A percentile compares a stretch with the other conserved stretches of the same genome.
These are phyloP conservation scores for Ganoderma multipileum DNA, from an alignment of 1,284 basidiomycete genomes.

Conservation along the genomic window DNA sequence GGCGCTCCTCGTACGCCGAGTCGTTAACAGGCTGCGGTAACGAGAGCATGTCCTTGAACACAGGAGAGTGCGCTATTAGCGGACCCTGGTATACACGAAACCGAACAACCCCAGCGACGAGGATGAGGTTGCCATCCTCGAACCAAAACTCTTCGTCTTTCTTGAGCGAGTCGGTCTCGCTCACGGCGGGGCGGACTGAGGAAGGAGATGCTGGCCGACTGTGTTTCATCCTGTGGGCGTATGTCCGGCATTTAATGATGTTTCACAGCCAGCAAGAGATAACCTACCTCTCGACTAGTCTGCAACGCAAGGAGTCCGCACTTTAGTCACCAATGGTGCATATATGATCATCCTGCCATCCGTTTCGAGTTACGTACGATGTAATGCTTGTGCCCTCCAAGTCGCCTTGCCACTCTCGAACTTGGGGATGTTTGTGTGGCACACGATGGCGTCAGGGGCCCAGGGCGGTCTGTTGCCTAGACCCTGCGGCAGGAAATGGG, in stretches of 20 bases:
- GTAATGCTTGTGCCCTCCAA: neutral
- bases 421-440: neutral
- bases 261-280: too few relatives aligned
- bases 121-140: conserved; percentile 19
- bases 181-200: neutral
- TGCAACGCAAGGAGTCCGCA: neutral
- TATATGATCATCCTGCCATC: neutral
- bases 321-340: neutral
- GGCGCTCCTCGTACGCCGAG: neutral
- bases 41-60: conserved; percentile 24
- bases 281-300: too few relatives aligned
- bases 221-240: neutral
- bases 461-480: neutral
- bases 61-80: conserved; percentile 14
- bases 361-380: neutral
- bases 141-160: conserved; percentile 21
- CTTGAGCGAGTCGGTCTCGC: neutral
- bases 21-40: conserved; percentile 15
- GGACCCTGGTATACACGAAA: conserved; percentile 23
- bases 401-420: neutral
- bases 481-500: neutral
- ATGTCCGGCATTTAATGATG: too few relatives aligned
- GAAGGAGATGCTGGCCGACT: conserved; percentile 5
- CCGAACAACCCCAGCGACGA: conserved; percentile 18
- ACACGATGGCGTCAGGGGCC: neutral